Evolutionary conservation across 108 stramenopile species (phyloP).

Genomic region (Nitzschia sp.): DNA sequence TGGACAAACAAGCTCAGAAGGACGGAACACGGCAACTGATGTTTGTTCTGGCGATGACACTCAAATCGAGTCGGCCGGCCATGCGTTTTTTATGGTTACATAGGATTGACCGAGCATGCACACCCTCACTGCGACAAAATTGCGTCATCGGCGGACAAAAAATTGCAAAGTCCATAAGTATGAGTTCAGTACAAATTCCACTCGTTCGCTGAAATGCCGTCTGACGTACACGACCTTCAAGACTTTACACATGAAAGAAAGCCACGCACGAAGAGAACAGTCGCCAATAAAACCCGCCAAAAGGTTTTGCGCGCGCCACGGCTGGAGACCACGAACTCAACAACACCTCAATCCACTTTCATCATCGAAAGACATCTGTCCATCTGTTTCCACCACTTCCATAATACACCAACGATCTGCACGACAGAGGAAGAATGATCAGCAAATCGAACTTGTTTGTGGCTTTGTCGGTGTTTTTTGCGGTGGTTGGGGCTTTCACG

Average conservation of each 20-base stretch:
- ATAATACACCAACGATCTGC: not conserved
- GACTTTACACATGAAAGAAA: constrained; percentile 1
- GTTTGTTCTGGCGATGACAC: too few species aligned
- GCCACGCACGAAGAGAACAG: constrained; percentile 6
- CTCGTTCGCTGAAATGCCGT: not conserved
- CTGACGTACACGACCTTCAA: not conserved
- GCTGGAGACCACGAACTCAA: not conserved
- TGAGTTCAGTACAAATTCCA: not conserved
- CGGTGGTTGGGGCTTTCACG: not conserved
- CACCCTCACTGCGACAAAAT: not conserved
- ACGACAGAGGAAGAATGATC: not conserved
- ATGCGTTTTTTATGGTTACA: not conserved
- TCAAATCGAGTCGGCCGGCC: not conserved
- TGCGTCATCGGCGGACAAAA: not conserved
- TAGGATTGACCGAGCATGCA: not conserved
- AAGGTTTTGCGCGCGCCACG: not conserved
- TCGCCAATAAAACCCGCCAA: constrained; percentile 4
- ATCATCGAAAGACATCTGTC: not conserved
- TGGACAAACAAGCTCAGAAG: too few species aligned
- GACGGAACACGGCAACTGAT: too few species aligned
- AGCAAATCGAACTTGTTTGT: not conserved
- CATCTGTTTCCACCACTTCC: not conserved
- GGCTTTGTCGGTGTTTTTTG: not conserved
- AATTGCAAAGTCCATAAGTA: not conserved
- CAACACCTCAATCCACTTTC: constrained; percentile 8